These are phyloP conservation scores for Rhynchospora breviuscula DNA, from an alignment of 176 grass and related monocot genomes.

Conservation along the genomic window DNA sequence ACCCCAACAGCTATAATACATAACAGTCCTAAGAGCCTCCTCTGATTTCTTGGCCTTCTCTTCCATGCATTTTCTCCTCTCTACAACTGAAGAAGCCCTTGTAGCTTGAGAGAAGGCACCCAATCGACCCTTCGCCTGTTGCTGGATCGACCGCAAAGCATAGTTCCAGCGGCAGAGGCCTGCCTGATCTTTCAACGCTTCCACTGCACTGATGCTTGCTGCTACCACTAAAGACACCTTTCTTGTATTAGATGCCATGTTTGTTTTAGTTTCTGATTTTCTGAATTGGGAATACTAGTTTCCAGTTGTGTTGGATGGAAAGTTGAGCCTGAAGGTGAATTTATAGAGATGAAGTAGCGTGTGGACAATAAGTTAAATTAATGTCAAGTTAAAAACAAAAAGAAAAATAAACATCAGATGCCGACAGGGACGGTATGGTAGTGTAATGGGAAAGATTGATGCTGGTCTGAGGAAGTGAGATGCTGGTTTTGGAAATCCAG, in stretches of 20 bases:
- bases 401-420: not conserved
- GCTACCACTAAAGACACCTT: constrained; percentile 49
- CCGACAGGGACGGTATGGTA: too few species aligned
- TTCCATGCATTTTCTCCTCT: not conserved
- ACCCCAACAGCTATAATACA: constrained; percentile 66
- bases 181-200: constrained; percentile 65
- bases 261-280: not conserved
- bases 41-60: constrained; percentile 33
- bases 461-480: not conserved
- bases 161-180: constrained; percentile 77
- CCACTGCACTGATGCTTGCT: constrained; percentile 52
- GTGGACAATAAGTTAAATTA: not conserved
- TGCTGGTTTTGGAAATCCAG: constrained; percentile 11
- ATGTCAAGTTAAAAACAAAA: not conserved
- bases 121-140: constrained; percentile 21
- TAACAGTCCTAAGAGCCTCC: constrained; percentile 48
- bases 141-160: constrained; percentile 33
- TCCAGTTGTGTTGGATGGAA: not conserved
- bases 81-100: constrained; percentile 14
- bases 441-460: too few species aligned
- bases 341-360: not conserved
- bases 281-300: not conserved
- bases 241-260: constrained; percentile 27
- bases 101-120: constrained; percentile 15
- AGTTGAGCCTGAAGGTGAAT: not conserved